phyloP scores from a whole-genome alignment of 495 filamentous ascomycete species.

The Platismatia glauca region DNA sequence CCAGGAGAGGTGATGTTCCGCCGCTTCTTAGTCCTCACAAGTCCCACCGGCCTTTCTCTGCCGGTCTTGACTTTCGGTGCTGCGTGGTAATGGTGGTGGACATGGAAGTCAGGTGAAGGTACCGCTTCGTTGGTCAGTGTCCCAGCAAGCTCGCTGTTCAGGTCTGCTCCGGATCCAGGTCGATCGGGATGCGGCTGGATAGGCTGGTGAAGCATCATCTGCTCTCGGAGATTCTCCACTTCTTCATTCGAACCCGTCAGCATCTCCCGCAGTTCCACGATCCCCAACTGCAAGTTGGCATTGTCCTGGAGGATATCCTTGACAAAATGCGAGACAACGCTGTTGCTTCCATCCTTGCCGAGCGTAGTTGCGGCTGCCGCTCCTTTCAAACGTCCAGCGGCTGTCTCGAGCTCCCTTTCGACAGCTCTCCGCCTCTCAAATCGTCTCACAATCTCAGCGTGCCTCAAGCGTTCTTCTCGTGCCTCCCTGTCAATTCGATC shows the following conservation, averaged over 20 bases:
- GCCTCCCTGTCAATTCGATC: conserved; percentile 84
- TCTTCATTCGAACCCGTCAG: conserved; percentile 89
- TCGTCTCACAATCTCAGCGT: conserved; percentile 68
- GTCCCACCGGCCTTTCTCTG: conserved; percentile 41
- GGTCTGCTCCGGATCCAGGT: conserved; percentile 34
- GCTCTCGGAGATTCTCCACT: conserved; percentile 75
- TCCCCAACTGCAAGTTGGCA: conserved; percentile 80
- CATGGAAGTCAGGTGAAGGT: conserved; percentile 64
- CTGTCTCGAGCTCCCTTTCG: conserved; percentile 65
- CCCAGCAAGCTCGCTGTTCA: conserved; percentile 61
- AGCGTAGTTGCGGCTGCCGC: conserved; percentile 59
- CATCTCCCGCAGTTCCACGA: conserved; percentile 85
- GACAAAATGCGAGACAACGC: conserved; percentile 84
- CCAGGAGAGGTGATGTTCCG: conserved; percentile 52
- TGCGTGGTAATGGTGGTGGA: conserved; percentile 87
- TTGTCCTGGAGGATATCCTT: conserved; percentile 94
- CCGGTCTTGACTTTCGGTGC: conserved; percentile 35
- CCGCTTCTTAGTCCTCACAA: conserved; percentile 61
- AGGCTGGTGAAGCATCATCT: conserved; percentile 73
- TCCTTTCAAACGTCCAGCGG: conserved; percentile 68
- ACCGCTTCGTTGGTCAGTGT: conserved; percentile 38
- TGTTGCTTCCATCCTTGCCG: conserved; percentile 47
- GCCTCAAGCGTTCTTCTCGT: conserved; percentile 69
- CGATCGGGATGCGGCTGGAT: conserved; percentile 33
- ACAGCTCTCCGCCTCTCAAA: conserved; percentile 69